Conservation (phyloP, 1,284 basidiomycete species). For the Ustilago vetiveriae region DNA sequence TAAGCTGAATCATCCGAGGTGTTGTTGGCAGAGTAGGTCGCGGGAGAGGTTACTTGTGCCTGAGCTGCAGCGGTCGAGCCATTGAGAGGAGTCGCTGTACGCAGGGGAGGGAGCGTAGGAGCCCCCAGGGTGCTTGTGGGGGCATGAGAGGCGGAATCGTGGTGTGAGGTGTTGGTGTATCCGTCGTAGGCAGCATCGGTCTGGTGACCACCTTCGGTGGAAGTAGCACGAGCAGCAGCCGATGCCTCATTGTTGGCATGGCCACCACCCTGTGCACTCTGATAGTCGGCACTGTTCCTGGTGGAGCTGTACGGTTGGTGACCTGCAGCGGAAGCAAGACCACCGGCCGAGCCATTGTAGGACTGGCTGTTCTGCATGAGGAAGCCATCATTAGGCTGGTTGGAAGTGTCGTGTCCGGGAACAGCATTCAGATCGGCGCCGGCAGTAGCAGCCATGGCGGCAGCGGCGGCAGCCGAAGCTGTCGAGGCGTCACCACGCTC, state of each 20-base stretch:
- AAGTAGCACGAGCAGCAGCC: neutral
- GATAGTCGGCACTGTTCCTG: slow-evolving; percentile 40
- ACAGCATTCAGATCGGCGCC: slow-evolving; percentile 38
- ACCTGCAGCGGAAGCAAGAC: slow-evolving; percentile 1
- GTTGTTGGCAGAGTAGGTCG: slow-evolving; percentile 7
- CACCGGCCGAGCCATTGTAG: slow-evolving; percentile 19
- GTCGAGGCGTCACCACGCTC: slow-evolving; percentile 18
- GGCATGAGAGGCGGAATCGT: slow-evolving; percentile 1
- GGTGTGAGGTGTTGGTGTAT: slow-evolving; percentile 7
- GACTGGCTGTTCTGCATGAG: slow-evolving; percentile 42
- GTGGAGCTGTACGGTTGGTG: slow-evolving; percentile 23
- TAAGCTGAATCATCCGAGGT: slow-evolving; percentile 46
- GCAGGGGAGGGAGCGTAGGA: slow-evolving; percentile 47
- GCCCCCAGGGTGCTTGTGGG: slow-evolving; percentile 31
- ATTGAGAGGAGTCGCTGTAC: slow-evolving; percentile 43
- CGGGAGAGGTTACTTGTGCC: slow-evolving; percentile 13
- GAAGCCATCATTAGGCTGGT: slow-evolving; percentile 31
- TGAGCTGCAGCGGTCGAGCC: slow-evolving; percentile 11
- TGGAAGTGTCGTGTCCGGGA: slow-evolving; percentile 27
- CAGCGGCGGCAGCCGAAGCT: slow-evolving; percentile 41
- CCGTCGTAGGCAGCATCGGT: slow-evolving; percentile 48
- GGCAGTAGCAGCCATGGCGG: slow-evolving; percentile 41
- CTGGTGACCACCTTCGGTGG: slow-evolving; percentile 25
- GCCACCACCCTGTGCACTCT: slow-evolving; percentile 32
- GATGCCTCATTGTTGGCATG: slow-evolving; percentile 2